Base-by-base conservation (phyloP, 2,329 filamentous ascomycete genomes). In the Passalora sequoiae region DNA sequence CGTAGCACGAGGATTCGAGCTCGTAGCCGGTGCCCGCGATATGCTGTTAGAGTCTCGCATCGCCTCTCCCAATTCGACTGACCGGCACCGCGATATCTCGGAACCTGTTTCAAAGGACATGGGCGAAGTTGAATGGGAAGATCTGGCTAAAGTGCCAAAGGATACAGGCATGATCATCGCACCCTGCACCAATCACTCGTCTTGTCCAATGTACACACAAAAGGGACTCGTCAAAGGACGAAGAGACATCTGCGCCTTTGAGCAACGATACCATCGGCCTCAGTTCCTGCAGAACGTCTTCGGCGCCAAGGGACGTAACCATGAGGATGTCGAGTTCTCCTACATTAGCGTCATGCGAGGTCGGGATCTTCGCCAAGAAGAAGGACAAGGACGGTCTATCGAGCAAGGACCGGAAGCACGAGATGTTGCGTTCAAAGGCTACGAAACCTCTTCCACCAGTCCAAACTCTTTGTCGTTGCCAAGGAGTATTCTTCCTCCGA, bases 161-260 rank as follows among this genome's bases (percentile, higher is more conserved):
- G 76, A 79, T 52, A 68, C 69, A 2, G 78, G 78, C 44, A 81
- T 81, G 77, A 81, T 83, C 51, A 68, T 83, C 42, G 60, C 70
- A 4, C 72, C 72, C 3, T 98, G 92, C 69, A 96, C 92, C 0
- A 97, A 89, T 64, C 92, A 98, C 64, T 72, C 74, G 6, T 74
- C 76, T 44, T 98, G 92, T 55, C 92, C 92, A 0, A 94, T 98
- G 86, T 96, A 95, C 61, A 47, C 51, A 20, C 72, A 74, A 0
- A 75, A 83, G 1, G 88, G 89, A 0, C 72, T 83, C 41, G 80
- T 78, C 41, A 70, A 70, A 20, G 87, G 89, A 4, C 80, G 91
- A 43, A 89, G 89, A 57, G 89, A 97, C 60, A 92, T 84, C 61
- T 98, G 92, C 66, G 86, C 84, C 64, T 97, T 98, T 65, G 77